Evolutionary conservation across 805 yeast species (phyloP).

Genomic region (Priceomyces fermenticarens): DNA sequence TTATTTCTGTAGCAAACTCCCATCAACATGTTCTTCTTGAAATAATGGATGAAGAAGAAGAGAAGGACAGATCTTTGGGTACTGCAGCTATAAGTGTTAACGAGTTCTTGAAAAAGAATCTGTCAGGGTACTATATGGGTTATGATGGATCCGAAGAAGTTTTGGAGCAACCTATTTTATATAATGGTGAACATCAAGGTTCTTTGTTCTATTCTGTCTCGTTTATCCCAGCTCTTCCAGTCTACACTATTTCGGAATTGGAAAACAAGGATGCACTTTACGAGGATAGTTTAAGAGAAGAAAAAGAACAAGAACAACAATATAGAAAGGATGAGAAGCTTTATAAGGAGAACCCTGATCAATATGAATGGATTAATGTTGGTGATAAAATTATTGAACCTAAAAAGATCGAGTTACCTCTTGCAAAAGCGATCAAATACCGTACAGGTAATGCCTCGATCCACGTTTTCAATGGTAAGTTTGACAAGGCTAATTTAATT

Average conservation of each 20-base stretch:
- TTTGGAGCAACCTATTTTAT: constrained; percentile 43
- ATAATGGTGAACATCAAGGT: constrained; percentile 43
- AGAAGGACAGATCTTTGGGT: constrained; percentile 66
- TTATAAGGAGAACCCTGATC: constrained; percentile 54
- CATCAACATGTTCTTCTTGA: constrained; percentile 58
- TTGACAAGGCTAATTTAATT: constrained; percentile 46
- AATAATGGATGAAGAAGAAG: constrained; percentile 66
- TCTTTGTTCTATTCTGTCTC: constrained; percentile 52
- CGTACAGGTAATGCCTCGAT: constrained; percentile 64
- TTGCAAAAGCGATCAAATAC: constrained; percentile 51
- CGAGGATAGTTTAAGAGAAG: constrained; percentile 32
- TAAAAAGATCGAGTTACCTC: constrained; percentile 43
- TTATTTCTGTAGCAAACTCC: constrained; percentile 58
- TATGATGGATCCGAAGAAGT: constrained; percentile 51
- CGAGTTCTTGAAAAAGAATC: constrained; percentile 47
- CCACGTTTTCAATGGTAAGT: constrained; percentile 48
- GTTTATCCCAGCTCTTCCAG: constrained; percentile 64
- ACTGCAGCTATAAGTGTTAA: constrained; percentile 47
- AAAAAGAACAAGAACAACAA: constrained; percentile 34
- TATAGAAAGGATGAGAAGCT: constrained; percentile 37
- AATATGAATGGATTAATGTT: constrained; percentile 62
- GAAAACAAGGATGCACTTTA: constrained; percentile 42
- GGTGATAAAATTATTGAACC: constrained; percentile 30
- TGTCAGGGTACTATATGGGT: constrained; percentile 44
- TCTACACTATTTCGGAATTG: constrained; percentile 57